Conservation (phyloP, 306 rosid genomes). For the Lathyrus aphaca region DNA sequence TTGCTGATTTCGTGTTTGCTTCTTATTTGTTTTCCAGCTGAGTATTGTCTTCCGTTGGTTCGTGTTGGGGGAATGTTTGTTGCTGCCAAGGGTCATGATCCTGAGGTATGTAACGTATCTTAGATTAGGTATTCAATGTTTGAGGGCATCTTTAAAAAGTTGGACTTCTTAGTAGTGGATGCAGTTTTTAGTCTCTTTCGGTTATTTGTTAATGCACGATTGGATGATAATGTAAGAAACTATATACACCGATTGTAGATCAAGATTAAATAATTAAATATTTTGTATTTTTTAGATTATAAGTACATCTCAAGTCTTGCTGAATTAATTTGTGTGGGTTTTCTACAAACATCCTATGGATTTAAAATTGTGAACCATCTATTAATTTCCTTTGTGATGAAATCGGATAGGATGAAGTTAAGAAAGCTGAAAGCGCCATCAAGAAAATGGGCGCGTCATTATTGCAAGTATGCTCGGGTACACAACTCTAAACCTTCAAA, state of each 20-base stretch:
- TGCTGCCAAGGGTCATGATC: slow-evolving; percentile 89
- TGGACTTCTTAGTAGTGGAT: neutral
- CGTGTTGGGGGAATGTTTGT: slow-evolving; percentile 86
- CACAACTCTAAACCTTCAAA: slow-evolving; percentile 32
- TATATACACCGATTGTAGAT: neutral
- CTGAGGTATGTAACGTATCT: slow-evolving; percentile 56
- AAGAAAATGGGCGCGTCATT: slow-evolving; percentile 80
- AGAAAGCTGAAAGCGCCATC: slow-evolving; percentile 77
- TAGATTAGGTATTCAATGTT: neutral
- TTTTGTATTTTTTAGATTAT: slow-evolving; percentile 1
- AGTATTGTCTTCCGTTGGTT: slow-evolving; percentile 92
- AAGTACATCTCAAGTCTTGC: slow-evolving; percentile 9
- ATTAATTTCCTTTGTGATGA: slow-evolving; percentile 23
- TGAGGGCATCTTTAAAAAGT: neutral
- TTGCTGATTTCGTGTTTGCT: slow-evolving; percentile 28
- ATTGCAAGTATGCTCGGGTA: slow-evolving; percentile 72
- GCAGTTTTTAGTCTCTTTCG: slow-evolving; percentile 5
- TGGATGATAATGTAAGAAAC: slow-evolving; percentile 8
- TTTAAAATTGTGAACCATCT: slow-evolving; percentile 23
- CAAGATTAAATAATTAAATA: neutral
- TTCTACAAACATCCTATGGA: slow-evolving; percentile 10
- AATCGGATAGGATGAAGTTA: slow-evolving; percentile 69
- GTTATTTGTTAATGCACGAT: neutral
- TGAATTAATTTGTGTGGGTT: neutral
- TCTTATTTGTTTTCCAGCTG: slow-evolving; percentile 61